Evolutionary conservation across 805 yeast genomes (phyloP), one percentile per base, ranked within the genome.

Genomic region (Isabelozyma pseudorhagii): DNA sequence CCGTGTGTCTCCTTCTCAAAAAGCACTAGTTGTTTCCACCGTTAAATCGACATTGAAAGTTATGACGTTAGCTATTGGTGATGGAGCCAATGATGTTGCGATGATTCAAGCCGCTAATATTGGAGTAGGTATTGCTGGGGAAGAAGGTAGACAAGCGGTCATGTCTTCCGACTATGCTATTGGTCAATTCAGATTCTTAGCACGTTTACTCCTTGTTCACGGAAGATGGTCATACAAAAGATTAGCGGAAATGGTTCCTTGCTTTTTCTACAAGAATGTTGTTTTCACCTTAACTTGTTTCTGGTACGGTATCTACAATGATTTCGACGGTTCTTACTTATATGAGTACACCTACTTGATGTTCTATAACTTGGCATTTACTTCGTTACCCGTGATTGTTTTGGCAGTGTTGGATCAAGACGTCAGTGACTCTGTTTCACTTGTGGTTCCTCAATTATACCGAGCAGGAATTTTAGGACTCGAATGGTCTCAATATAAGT

Each of bases 31-130:
- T 25, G 93, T 87, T 18, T 75, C 71, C 52, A 66, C 84, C 71
- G 91, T 87, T 27, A 85, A 85, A 61, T 71, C 75, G 29, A 76
- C 77, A 8, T 75, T 87, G 56, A 77, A 78, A 45, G 94, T 87
- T 34, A 85, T 86, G 83, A 86, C 94, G 0, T 73, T 87, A 50
- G 89, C 93, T 0, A 82, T 87, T 62, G 96, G 96, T 31, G 96
- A 87, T 63, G 96, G 96, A 54, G 89, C 94, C 25, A 87, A 87
- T 61, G 96, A 87, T 64, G 94, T 87, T 45, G 88, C 94, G 8
- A 87, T 87, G 96, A 88, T 87, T 54, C 93, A 87, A 60, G 87
- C 89, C 34, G 93, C 96, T 4, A 85, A 88, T 63, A 83, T 88
- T 34, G 96, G 96, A 50, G 85, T 88, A 38, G 96, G 96, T 54